Percentiles rank a stretch among this genome's conserved stretches.
phyloP scores from a whole-genome alignment of 495 filamentous ascomycete species.

The Neurospora sp. region DNA sequence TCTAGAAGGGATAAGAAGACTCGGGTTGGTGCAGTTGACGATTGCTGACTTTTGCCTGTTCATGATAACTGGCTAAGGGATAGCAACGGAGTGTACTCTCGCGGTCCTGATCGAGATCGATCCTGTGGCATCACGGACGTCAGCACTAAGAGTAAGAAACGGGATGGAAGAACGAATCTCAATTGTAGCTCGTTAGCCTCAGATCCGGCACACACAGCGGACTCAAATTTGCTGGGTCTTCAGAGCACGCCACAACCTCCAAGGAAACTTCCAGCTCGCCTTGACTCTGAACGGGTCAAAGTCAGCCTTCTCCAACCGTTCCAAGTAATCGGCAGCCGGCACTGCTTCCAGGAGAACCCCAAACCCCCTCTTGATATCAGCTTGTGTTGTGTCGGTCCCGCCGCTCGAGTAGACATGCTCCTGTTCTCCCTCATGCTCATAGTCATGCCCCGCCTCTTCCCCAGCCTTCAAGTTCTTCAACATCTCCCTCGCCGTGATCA shows the following conservation, averaged over 20 bases:
- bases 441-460: conserved; percentile 66
- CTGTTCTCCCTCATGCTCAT: conserved; percentile 72
- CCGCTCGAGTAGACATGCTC: conserved; percentile 54
- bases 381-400: conserved; percentile 19
- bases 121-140: neutral
- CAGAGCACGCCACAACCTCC: conserved; percentile 67
- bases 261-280: conserved; percentile 82
- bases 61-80: neutral
- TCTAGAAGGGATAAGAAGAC: neutral
- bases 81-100: neutral
- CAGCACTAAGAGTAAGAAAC: neutral
- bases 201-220: neutral
- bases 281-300: conserved; percentile 65
- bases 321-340: conserved; percentile 67
- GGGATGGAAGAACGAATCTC: neutral
- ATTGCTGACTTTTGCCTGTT: neutral
- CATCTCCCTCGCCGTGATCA: conserved; percentile 92
- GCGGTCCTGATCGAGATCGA: neutral
- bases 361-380: conserved; percentile 57
- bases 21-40: neutral
- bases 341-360: conserved; percentile 71
- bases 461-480: conserved; percentile 64
- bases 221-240: conserved; percentile 45
- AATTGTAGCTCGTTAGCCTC: neutral
- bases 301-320: conserved; percentile 62